phyloP scores from a whole-genome alignment of 2,329 filamentous ascomycete genomes.

The Cercospora sesami region DNA sequence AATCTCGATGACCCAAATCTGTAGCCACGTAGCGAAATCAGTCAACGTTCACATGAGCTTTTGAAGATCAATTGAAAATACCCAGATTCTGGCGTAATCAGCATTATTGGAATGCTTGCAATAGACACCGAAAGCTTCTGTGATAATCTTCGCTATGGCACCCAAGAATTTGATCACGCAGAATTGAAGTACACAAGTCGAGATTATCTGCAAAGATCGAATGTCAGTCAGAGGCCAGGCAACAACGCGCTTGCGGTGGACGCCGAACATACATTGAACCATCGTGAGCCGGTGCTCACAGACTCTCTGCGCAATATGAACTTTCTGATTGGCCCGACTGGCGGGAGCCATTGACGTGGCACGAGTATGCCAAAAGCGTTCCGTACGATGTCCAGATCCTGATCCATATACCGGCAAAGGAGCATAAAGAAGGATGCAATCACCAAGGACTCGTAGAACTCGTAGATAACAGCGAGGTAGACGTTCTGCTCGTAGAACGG shows the following conservation, averaged over 20 bases:
- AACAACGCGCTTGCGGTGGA: not conserved
- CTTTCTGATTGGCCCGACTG: not conserved
- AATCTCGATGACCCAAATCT: no score
- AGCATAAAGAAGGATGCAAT: not conserved
- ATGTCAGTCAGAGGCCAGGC: no score
- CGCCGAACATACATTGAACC: not conserved
- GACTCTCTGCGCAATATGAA: not conserved
- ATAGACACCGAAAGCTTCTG: not conserved
- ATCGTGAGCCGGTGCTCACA: not conserved
- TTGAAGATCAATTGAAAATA: not conserved
- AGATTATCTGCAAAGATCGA: not conserved
- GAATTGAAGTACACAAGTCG: not conserved
- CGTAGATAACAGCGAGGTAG: not conserved
- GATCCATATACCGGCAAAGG: not conserved
- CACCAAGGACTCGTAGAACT: not conserved
- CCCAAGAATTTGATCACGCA: not conserved
- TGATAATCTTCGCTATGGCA: not conserved
- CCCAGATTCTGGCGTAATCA: not conserved
- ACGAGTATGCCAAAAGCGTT: not conserved
- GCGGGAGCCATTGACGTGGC: not conserved
- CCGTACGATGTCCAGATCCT: not conserved
- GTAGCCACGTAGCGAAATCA: no score
- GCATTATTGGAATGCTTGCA: not conserved
- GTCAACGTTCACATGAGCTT: not conserved
- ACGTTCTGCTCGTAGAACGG: not conserved